Evolutionary conservation across 805 yeast genomes (phyloP), one percentile per base, ranked within the genome.

Genomic region (Hanseniaspora taiwanica): DNA sequence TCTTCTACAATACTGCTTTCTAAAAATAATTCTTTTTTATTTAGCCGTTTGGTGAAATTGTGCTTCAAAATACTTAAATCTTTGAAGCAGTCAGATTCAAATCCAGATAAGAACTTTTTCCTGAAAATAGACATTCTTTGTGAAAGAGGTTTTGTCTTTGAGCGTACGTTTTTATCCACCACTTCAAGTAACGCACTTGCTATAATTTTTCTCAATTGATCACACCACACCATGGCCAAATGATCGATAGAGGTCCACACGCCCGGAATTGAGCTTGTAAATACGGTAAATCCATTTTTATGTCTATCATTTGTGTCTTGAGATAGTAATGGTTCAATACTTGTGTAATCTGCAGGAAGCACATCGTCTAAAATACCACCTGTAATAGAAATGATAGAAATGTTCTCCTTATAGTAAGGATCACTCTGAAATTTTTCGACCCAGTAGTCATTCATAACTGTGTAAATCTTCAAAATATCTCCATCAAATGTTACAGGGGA

Each of bases 161-260:
- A 38, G 0, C 75, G 63, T 0, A 65, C 54, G 0, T 54, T 46
- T 19, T 56, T 59, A 49, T 84, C 81, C 2, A 74, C 70, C 10
- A 81, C 64, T 23, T 73, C 79, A 36, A 81, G 59, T 27, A 91
- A 52, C 0, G 77, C 63, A 38, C 62, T 61, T 7, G 83, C 78
- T 1, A 89, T 47, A 13, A 68, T 72, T 39, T 71, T 65, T 39
- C 96, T 69, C 29, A 87, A 61, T 56, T 89, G 96, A 45, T 78
- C 82, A 59, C 98, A 89, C 98, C 98, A 89, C 2, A 89, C 94
- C 37, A 91, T 78, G 1, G 97, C 96, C 47, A 85, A 68, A 61
- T 89, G 98, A 58, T 89, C 97, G 32, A 86, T 77, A 1, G 96
- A 81, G 1, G 95, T 78, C 94, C 96, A 89, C 1, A 89, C 96